Conservation (phyloP, 2,329 filamentous ascomycete species). For the Arthrobotrys musiformis region DNA sequence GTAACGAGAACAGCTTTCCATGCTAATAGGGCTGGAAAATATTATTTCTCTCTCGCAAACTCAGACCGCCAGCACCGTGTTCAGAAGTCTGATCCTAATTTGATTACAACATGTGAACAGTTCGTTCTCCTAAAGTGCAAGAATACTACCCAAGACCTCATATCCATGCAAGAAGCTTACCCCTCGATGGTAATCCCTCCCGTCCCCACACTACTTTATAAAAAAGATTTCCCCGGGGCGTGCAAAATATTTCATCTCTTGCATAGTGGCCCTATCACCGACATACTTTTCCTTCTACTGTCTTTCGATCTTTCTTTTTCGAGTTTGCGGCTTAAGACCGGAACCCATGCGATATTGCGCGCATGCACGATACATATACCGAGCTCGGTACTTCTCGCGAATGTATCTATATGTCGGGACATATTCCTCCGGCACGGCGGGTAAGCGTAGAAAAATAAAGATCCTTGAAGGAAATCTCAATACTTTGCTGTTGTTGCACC, state of each 20-base stretch:
- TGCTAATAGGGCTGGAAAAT: slow-evolving; percentile 22
- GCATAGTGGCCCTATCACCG: too few relatives aligned
- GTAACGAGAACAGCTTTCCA: background rate
- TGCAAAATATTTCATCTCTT: background rate
- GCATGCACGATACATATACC: slow-evolving; percentile 9
- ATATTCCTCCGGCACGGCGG: slow-evolving; percentile 26
- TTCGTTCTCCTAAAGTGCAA: background rate
- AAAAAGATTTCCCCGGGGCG: background rate
- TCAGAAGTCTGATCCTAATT: background rate
- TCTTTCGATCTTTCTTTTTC: background rate
- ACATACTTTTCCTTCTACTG: too few relatives aligned
- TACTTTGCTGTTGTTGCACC: background rate
- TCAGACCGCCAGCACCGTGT: background rate
- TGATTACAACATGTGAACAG: slow-evolving; percentile 7
- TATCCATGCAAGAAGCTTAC: slow-evolving; percentile 31
- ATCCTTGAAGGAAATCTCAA: background rate
- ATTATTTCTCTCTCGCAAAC: background rate
- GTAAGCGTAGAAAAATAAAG: background rate
- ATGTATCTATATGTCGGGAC: slow-evolving; percentile 37
- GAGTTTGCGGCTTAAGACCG: background rate
- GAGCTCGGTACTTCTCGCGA: slow-evolving; percentile 41
- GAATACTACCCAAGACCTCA: slow-evolving; percentile 28
- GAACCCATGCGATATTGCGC: background rate
- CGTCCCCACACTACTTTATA: background rate
- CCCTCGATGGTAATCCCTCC: background rate